Base-by-base conservation (phyloP, 345 rosid species). In the Aurinia saxatilis region DNA sequence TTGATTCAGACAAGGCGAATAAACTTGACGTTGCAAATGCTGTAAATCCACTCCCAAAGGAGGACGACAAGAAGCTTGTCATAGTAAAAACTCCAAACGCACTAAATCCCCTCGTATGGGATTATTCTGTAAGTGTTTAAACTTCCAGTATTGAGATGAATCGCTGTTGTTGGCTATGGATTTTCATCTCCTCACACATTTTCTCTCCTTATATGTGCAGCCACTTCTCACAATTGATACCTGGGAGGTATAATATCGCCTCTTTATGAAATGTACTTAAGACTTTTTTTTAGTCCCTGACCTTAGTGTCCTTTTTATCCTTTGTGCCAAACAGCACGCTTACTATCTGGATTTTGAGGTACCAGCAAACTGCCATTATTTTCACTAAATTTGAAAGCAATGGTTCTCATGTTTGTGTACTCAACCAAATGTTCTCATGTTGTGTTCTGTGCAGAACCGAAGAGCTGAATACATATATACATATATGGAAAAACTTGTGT, bases 291-390 rank as follows among this genome's bases (percentile, higher is more conserved):
- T 66, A 16, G 10, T 47, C 4, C 5, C 59, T 73, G 56, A 72
- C 55, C 50, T n/a, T 57, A 2, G 6, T 46, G n/a, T 46, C 14
- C 13, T 27, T 30, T 46, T 29, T 29, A 8, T 39, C 19, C 2
- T 36, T 25, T 35, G 50, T 59, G 4, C 50, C 67, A 53, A 46
- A 80, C 90, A 92, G 96, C 97, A 87, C 35, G 97, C 96, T 38
- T 92, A 87, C 85, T 87, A 84, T 85, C 84, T 90, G 19, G 99
- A 93, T 73, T 93, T 73, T 56, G 85, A 93, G 99, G 99, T 84
- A 72, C 55, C 57, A 18, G 51, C 41, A 49, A 30, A 48, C 8
- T 15, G 18, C 17, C 3, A 8, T 46, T 15, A 11, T 11, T 48
- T 35, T 64, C 19, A 50, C 60, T 49, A 16, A 27, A 25, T 31